These are phyloP conservation scores for Syzygium syzygioides DNA, from an alignment of 441 rosid species.

Conservation along the genomic window DNA sequence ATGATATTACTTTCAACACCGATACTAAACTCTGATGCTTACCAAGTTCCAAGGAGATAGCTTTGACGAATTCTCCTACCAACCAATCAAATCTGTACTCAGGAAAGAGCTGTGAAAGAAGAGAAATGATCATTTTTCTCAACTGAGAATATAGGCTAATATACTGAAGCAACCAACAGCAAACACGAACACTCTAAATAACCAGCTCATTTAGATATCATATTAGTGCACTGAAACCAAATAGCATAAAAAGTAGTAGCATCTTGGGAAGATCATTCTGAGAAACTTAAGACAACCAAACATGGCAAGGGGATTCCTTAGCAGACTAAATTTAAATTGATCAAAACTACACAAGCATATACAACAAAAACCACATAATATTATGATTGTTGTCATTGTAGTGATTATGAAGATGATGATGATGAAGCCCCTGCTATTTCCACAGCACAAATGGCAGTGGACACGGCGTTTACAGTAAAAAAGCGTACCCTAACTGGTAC, in stretches of 20 bases:
- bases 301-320: background rate
- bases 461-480: background rate
- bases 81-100: slow-evolving; percentile 81
- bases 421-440: background rate
- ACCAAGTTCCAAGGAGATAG: slow-evolving; percentile 81
- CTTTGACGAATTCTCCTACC: slow-evolving; percentile 58
- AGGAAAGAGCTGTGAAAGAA: slow-evolving; percentile 54
- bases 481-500: background rate
- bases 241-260: background rate
- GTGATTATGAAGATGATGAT: background rate
- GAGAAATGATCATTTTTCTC: background rate
- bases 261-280: background rate
- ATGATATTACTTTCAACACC: background rate
- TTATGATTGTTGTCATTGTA: background rate
- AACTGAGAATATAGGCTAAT: background rate
- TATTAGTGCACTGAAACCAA: background rate
- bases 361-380: background rate
- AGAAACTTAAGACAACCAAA: background rate
- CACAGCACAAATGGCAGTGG: background rate
- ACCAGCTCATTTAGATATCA: background rate
- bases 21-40: slow-evolving; percentile 19
- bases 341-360: background rate
- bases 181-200: background rate
- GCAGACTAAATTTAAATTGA: background rate
- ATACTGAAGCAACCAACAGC: background rate